A percentile compares a stretch with the other conserved stretches of the same genome.
These are phyloP conservation scores for Suhomyces sp. DNA, from an alignment of 805 yeast genomes.

Conservation along the genomic window DNA sequence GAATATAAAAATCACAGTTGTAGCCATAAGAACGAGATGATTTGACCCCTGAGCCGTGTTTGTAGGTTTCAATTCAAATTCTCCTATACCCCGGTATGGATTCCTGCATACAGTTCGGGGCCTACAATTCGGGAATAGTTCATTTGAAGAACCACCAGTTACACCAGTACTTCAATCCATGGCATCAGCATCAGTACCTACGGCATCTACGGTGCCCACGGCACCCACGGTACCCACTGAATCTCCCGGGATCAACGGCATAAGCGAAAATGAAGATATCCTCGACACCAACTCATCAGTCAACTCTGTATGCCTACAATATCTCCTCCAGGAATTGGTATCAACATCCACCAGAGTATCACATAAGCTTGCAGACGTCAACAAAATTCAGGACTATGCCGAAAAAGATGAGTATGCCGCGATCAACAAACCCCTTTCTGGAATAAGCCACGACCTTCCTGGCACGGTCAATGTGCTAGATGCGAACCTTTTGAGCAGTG, in stretches of 20 bases:
- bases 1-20: too few species aligned
- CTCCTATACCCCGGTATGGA: too few species aligned
- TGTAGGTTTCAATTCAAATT: too few species aligned
- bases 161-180: background rate
- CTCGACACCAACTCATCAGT: conserved; percentile 38
- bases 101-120: too few species aligned
- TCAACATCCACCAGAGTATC: conserved; percentile 70
- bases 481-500: conserved; percentile 33
- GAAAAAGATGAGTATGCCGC: conserved; percentile 20
- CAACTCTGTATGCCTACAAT: conserved; percentile 55
- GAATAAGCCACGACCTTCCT: conserved; percentile 32
- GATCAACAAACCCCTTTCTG: conserved; percentile 26
- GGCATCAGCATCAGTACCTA: background rate
- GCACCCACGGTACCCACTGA: background rate
- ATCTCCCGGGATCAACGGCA: background rate
- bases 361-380: conserved; percentile 34
- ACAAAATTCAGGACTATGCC: conserved; percentile 15
- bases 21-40: too few species aligned
- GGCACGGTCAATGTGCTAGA: conserved; percentile 45
- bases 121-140: too few species aligned
- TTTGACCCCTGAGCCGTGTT: too few species aligned
- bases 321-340: conserved; percentile 71
- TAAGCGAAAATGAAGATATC: conserved; percentile 9
- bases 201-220: background rate
- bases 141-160: too few species aligned